Evolutionary conservation across 179 eudicot species (phyloP).

Genomic region (Actinidia arguta): DNA sequence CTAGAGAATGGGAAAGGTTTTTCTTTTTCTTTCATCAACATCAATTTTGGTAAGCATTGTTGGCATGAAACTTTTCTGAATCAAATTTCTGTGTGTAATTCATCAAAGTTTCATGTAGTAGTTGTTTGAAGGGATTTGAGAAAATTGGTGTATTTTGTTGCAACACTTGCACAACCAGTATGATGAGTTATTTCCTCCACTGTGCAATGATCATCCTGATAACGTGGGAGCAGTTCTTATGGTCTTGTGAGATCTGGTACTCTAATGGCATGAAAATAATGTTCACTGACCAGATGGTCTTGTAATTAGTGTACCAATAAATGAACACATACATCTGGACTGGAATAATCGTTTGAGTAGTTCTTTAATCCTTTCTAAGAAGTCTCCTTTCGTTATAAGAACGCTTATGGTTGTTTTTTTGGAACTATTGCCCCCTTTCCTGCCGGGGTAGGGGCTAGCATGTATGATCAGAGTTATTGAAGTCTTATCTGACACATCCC

Average conservation of each 20-base stretch:
- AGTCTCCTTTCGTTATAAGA: too few relatives aligned
- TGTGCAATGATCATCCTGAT: conserved; percentile 61
- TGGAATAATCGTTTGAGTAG: too few relatives aligned
- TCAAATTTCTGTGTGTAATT: too few relatives aligned
- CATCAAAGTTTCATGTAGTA: too few relatives aligned
- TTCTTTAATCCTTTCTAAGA: too few relatives aligned
- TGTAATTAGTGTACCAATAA: neutral
- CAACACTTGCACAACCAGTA: conserved; percentile 91
- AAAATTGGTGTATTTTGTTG: conserved; percentile 25
- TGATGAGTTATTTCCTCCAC: conserved; percentile 75
- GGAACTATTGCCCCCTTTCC: too few relatives aligned
- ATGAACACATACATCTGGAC: neutral
- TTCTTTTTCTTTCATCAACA: neutral
- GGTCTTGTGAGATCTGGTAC: conserved; percentile 99
- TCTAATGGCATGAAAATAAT: conserved; percentile 91
- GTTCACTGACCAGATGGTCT: conserved; percentile 46
- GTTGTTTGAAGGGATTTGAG: neutral
- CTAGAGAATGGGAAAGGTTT: neutral
- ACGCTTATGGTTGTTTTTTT: too few relatives aligned
- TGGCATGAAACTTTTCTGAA: too few relatives aligned
- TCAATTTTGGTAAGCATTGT: neutral
- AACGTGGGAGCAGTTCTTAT: conserved; percentile 86
- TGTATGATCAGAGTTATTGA: too few relatives aligned
- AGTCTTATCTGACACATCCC: conserved; percentile 16
- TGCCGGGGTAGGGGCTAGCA: too few relatives aligned